phyloP scores from a whole-genome alignment of 2,329 filamentous ascomycete genomes.

The Paracorniculantispora psalliotae region DNA sequence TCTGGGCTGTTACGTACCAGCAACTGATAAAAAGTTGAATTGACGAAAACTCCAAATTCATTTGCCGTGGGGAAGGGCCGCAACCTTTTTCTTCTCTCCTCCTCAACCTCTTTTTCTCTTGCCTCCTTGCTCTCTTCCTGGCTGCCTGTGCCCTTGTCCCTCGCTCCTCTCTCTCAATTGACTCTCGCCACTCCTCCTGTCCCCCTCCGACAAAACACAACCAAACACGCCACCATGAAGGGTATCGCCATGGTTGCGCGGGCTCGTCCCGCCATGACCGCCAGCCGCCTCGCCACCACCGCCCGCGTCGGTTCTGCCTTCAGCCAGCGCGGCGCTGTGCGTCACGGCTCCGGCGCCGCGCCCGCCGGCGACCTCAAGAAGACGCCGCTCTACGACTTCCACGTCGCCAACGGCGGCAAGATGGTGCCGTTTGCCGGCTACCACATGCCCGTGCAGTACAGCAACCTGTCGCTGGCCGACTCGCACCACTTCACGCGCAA shows the following conservation, averaged over 20 bases:
- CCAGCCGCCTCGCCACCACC: slow-evolving; percentile 20
- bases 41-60: slow-evolving; percentile 12
- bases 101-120: slow-evolving; percentile 14
- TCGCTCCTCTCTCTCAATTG: slow-evolving; percentile 19
- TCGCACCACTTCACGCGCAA: slow-evolving; percentile 87
- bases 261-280: slow-evolving; percentile 25
- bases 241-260: slow-evolving; percentile 26
- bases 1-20: slow-evolving; percentile 15
- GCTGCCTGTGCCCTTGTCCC: not conserved
- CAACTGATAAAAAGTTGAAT: slow-evolving; percentile 14
- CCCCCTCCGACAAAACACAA: not conserved
- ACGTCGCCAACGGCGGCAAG: slow-evolving; percentile 74
- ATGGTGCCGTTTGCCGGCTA: slow-evolving; percentile 97
- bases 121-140: slow-evolving; percentile 9
- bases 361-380: slow-evolving; percentile 40
- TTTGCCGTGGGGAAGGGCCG: slow-evolving; percentile 6
- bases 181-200: not conserved
- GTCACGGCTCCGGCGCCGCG: slow-evolving; percentile 25
- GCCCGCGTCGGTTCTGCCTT: slow-evolving; percentile 15
- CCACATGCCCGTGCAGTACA: slow-evolving; percentile 89
- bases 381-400: slow-evolving; percentile 75
- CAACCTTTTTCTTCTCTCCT: slow-evolving; percentile 11
- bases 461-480: slow-evolving; percentile 67
- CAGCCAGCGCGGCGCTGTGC: slow-evolving; percentile 16
- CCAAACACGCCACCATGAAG: slow-evolving; percentile 20